A percentile compares a stretch with the other conserved stretches of the same genome.
These are phyloP conservation scores for Trichophyton benhamiae DNA, from an alignment of 2,329 filamentous ascomycete genomes.

Conservation along the genomic window DNA sequence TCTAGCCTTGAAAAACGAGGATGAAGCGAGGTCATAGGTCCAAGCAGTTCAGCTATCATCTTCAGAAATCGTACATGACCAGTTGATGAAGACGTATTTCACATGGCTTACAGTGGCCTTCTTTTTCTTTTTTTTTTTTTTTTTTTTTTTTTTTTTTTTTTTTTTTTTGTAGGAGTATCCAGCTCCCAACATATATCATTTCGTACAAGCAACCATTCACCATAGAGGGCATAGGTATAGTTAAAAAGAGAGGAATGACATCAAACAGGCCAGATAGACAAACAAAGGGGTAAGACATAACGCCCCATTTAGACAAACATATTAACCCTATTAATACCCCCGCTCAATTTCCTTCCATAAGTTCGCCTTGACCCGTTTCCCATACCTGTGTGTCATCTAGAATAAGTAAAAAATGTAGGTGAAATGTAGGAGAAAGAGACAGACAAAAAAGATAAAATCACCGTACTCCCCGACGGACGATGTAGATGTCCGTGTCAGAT, in stretches of 20 bases:
- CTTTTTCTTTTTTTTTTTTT: neutral
- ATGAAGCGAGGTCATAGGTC: neutral
- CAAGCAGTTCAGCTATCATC: neutral
- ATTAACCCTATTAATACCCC: neutral
- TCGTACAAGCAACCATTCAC: neutral
- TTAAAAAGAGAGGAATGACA: neutral
- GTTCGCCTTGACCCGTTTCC: neutral
- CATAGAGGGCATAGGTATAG: neutral
- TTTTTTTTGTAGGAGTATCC: neutral
- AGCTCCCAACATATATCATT: neutral
- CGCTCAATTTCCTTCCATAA: neutral
- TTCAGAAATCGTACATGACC: neutral
- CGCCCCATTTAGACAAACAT: neutral
- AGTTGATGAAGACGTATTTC: neutral
- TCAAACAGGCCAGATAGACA: neutral
- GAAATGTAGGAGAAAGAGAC: neutral
- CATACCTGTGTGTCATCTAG: neutral
- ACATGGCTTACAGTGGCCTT: neutral
- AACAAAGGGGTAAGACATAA: neutral
- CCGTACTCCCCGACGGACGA: neutral
- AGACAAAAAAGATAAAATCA: neutral
- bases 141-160: neutral
- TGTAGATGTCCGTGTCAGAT: neutral
- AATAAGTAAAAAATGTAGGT: neutral
- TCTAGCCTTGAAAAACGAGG: neutral